Conservation (phyloP, 805 yeast genomes). For the Saccharomyces jurei region DNA sequence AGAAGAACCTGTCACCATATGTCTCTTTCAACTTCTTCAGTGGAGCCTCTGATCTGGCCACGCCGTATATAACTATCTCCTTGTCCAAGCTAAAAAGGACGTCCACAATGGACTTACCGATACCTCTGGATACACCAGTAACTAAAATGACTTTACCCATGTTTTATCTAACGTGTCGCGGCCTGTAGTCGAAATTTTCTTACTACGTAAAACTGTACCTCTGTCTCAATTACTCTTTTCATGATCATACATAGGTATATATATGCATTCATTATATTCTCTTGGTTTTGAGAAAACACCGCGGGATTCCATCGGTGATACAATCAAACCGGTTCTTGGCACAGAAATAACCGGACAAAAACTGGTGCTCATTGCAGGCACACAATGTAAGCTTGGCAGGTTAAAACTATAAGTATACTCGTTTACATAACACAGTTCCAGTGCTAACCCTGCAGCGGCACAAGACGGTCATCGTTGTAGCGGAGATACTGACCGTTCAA, state of each 20-base stretch:
- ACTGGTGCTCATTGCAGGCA: neutral
- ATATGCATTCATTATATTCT: neutral
- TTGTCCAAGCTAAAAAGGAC: slow-evolving; percentile 33
- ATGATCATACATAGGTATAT: neutral
- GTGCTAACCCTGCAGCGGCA: neutral
- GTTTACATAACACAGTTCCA: neutral
- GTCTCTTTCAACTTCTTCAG: slow-evolving; percentile 36
- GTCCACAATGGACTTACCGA: slow-evolving; percentile 71
- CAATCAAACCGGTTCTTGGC: neutral
- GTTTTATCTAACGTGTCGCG: neutral
- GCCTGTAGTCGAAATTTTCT: neutral
- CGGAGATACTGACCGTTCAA: slow-evolving; percentile 61
- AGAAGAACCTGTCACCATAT: slow-evolving; percentile 44
- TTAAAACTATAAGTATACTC: neutral
- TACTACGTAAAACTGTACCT: neutral
- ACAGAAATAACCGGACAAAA: neutral
- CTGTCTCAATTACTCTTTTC: neutral
- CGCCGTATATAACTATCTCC: slow-evolving; percentile 47
- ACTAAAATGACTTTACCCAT: slow-evolving; percentile 35
- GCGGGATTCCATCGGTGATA: neutral
- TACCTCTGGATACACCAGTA: slow-evolving; percentile 66
- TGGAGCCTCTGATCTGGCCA: slow-evolving; percentile 56
- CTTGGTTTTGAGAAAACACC: neutral
- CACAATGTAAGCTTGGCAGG: neutral
- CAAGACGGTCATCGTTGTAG: slow-evolving; percentile 35